Percentiles rank a stretch among this genome's conserved stretches.
Conservation (phyloP, 805 yeast species). For the Wickerhamomyces xylosicus region DNA sequence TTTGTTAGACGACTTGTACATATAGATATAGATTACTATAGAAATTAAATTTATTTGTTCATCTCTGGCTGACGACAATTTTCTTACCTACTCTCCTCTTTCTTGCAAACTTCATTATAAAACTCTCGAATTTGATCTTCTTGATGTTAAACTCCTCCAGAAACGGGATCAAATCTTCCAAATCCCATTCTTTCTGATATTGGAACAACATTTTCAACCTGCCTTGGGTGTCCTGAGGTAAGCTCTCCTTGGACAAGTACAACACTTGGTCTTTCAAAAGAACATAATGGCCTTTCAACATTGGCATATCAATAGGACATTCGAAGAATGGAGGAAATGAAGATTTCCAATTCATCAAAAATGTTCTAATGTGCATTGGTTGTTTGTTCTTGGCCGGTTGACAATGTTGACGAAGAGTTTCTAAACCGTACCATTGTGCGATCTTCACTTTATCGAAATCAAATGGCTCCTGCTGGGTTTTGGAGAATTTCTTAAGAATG, state of each 20-base stretch:
- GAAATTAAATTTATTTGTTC: background rate
- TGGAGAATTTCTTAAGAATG: constrained; percentile 37
- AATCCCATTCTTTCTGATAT: constrained; percentile 47
- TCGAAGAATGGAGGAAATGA: constrained; percentile 54
- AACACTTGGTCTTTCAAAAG: constrained; percentile 37
- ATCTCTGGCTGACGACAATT: constrained; percentile 23
- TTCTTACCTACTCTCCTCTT: constrained; percentile 37
- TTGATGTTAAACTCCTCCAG: constrained; percentile 47
- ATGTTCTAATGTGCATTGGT: constrained; percentile 33
- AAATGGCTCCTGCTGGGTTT: constrained; percentile 18
- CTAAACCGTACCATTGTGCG: constrained; percentile 55
- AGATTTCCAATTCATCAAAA: constrained; percentile 54
- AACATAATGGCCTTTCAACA: constrained; percentile 46
- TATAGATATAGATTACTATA: background rate
- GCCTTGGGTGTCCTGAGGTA: constrained; percentile 37
- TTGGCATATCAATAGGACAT: constrained; percentile 43
- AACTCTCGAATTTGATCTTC: constrained; percentile 43
- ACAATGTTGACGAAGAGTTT: constrained; percentile 32
- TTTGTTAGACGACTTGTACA: background rate
- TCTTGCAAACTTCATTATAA: constrained; percentile 53
- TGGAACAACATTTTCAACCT: constrained; percentile 45
- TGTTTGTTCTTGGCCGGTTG: constrained; percentile 5
- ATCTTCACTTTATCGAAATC: constrained; percentile 32
- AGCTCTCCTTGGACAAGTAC: constrained; percentile 36
- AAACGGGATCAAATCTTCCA: constrained; percentile 55